These are phyloP conservation scores for Verruconis gallopava DNA, from an alignment of 2,329 filamentous ascomycete species.

Conservation along the genomic window DNA sequence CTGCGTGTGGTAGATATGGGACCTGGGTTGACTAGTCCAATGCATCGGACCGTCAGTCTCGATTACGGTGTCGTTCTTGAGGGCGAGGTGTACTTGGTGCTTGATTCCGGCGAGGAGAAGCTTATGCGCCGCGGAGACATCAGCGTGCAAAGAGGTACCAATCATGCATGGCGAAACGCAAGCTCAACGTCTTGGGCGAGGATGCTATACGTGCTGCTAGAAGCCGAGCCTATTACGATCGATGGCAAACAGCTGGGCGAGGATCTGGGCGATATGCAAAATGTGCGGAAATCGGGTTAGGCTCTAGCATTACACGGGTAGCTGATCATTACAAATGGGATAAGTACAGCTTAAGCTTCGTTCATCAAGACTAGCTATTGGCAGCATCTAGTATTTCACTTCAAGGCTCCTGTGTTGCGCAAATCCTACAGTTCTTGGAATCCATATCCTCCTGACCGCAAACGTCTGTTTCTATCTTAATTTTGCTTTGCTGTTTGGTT, in stretches of 20 bases:
- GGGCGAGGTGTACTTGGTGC: conserved; percentile 24
- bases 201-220: conserved; percentile 12
- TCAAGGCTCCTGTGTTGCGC: no score
- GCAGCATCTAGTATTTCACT: no score
- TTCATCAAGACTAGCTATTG: no score
- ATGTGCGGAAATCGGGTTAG: background rate
- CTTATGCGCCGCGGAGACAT: conserved; percentile 24
- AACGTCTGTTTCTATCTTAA: no score
- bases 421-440: no score
- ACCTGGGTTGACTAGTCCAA: conserved; percentile 22
- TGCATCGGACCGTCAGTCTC: conserved; percentile 28
- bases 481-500: no score
- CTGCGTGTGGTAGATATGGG: conserved; percentile 29
- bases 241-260: conserved; percentile 9
- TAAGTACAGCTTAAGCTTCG: no score
- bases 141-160: conserved; percentile 25
- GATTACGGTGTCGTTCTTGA: conserved; percentile 28
- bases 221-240: conserved; percentile 9
- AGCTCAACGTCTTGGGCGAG: conserved; percentile 10
- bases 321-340: no score
- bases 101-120: conserved; percentile 25
- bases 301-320: no score
- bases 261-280: conserved; percentile 4
- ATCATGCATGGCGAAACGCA: conserved; percentile 17
- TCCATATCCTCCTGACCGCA: no score